phyloP scores from a whole-genome alignment of 1,139 yeast species.

The Nakaseomyces delphensis region DNA sequence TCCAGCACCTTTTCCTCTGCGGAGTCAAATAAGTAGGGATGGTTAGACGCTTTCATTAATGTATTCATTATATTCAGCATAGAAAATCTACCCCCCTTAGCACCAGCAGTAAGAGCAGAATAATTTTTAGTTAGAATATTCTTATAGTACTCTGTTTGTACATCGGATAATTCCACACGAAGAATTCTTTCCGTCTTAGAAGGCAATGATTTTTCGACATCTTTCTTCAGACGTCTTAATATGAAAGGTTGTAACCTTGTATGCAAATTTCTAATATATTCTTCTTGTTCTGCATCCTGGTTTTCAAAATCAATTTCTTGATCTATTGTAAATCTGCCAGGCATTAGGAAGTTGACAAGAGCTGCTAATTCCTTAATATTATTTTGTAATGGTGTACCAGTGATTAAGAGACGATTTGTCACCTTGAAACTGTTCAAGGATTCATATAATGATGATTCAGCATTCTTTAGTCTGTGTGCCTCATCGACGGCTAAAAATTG shows the following conservation, averaged over 20 bases:
- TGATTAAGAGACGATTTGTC: slow-evolving; percentile 75
- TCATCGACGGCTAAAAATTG: slow-evolving; percentile 97
- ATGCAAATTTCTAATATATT: slow-evolving; percentile 78
- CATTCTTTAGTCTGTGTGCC: slow-evolving; percentile 92
- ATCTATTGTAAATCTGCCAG: slow-evolving; percentile 81
- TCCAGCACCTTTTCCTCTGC: slow-evolving; percentile 80
- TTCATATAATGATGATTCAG: slow-evolving; percentile 88
- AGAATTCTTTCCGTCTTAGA: slow-evolving; percentile 90
- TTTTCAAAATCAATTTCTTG: slow-evolving; percentile 92
- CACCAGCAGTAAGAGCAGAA: slow-evolving; percentile 80
- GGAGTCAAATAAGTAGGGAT: slow-evolving; percentile 88
- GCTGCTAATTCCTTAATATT: slow-evolving; percentile 95
- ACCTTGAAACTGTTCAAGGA: slow-evolving; percentile 76
- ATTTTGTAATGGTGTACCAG: slow-evolving; percentile 97
- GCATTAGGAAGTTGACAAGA: slow-evolving; percentile 88
- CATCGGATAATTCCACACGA: slow-evolving; percentile 88
- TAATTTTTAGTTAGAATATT: slow-evolving; percentile 89
- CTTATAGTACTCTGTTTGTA: slow-evolving; percentile 91
- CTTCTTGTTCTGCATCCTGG: slow-evolving; percentile 79
- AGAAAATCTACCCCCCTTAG: slow-evolving; percentile 72
- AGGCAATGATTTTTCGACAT: slow-evolving; percentile 93
- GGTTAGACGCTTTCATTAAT: slow-evolving; percentile 92
- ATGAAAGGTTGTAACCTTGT: slow-evolving; percentile 82
- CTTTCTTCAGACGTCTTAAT: slow-evolving; percentile 86
- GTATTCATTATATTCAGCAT: slow-evolving; percentile 89